Percentiles rank a stretch among this genome's conserved stretches.
These are phyloP conservation scores for Rhizopus sp. DNA, from an alignment of 371 early-diverging fungal genomes.

Conservation along the genomic window DNA sequence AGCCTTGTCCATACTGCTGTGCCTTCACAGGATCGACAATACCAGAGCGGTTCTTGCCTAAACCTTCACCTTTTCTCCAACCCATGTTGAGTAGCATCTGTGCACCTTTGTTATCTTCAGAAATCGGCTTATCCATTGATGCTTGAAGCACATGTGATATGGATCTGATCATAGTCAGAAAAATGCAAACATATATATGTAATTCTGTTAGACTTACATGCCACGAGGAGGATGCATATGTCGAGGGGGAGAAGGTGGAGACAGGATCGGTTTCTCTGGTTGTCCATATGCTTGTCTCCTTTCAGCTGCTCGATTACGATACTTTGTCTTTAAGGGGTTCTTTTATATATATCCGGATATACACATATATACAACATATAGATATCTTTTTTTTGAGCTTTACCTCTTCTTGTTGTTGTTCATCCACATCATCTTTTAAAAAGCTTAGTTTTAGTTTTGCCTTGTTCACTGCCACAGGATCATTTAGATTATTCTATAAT, in stretches of 20 bases:
- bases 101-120: slow-evolving; percentile 45
- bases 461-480: slow-evolving; percentile 33
- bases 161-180: not conserved
- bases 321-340: slow-evolving; percentile 33
- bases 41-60: slow-evolving; percentile 43
- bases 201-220: slow-evolving; percentile 13
- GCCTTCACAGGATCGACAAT: slow-evolving; percentile 47
- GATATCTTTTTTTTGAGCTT: slow-evolving; percentile 7
- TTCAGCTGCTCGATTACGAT: slow-evolving; percentile 72
- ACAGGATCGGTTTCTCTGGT: slow-evolving; percentile 47
- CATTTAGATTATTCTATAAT: slow-evolving; percentile 41
- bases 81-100: slow-evolving; percentile 49
- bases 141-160: slow-evolving; percentile 21
- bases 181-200: slow-evolving; percentile 1
- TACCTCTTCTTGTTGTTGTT: slow-evolving; percentile 36
- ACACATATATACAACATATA: slow-evolving; percentile 23
- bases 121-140: slow-evolving; percentile 33
- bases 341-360: not conserved
- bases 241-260: slow-evolving; percentile 21
- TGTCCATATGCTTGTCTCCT: slow-evolving; percentile 67
- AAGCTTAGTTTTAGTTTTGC: slow-evolving; percentile 31
- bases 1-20: slow-evolving; percentile 41
- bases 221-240: slow-evolving; percentile 9
- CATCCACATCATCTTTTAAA: slow-evolving; percentile 23
- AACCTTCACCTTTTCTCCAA: slow-evolving; percentile 48